Evolutionary conservation across 345 rosid species (phyloP), one percentile per base, ranked within the genome.

Genomic region (Camelina sativa): DNA sequence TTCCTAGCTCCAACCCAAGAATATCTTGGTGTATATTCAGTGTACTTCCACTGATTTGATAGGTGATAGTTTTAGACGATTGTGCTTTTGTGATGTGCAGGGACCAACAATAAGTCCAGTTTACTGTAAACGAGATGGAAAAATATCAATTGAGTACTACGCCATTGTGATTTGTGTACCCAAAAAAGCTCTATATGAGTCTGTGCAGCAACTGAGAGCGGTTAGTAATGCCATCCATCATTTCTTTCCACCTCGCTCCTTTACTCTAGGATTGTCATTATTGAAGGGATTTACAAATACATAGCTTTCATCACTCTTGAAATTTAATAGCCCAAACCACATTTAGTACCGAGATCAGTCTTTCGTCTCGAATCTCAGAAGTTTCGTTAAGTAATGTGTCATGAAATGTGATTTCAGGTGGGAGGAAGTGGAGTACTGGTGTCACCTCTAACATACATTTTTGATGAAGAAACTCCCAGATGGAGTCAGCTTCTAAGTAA

Each of bases 41-140:
- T 62, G 51, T 74, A 2, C 22, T 66, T 43, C 13, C 44, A 50
- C 17, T 38, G 66, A 56, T 58, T 59, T 43, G 16, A 41, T 74
- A 22, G 58, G 40, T 46, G 59, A 67, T 67, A 9, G 7, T 50
- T 43, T 28, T 11, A 47, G 46, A 37, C 1, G 9, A 56, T 25
- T 64, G 62, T 71, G 72, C 56, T 55, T 40, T 28, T 58, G 23
- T 71, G 54, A 74, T 79, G 57, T 79, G 69, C 79, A 90, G 98
- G 96, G 97, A 41, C 97, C 97, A 47, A 94, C 97, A 0, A 48
- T 94, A 69, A 87, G 91, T 83, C 97, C 97, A 71, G 97, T 94
- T 64, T 91, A 84, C 80, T 69, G 89, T 82, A 84, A 88, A 73
- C 81, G 67, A 25, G 82, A 85, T 71, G 97, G 96, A 41, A 80